Evolutionary conservation across 78 protist species (phyloP).

Genomic region (Dictyostelium discoideum): DNA sequence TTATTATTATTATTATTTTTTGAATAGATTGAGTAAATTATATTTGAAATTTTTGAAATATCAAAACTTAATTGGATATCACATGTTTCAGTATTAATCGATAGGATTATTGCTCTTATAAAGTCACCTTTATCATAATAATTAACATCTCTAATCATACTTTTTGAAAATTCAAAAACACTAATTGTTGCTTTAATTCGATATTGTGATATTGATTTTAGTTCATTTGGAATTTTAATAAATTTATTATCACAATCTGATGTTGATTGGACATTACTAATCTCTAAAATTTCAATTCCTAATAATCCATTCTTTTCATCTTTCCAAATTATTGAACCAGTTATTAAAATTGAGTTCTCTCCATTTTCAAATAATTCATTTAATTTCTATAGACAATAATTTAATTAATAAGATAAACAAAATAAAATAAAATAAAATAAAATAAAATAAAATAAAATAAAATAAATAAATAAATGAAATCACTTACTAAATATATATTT

Average conservation of each 20-base stretch:
- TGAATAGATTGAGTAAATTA: background rate
- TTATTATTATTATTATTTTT: background rate
- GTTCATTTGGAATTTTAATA: background rate
- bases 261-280: background rate
- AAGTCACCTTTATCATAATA: slow-evolving; percentile 10
- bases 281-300: background rate
- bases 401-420: no score
- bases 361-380: background rate
- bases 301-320: background rate
- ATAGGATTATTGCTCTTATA: background rate
- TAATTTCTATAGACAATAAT: background rate
- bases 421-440: background rate
- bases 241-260: background rate
- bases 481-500: background rate
- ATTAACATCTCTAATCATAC: background rate
- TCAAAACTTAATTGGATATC: slow-evolving; percentile 11
- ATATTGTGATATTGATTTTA: slow-evolving; percentile 20
- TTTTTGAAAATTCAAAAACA: background rate
- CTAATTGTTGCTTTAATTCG: background rate
- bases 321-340: background rate
- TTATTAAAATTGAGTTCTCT: background rate
- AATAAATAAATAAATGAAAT: background rate
- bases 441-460: background rate
- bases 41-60: background rate
- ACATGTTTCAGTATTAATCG: background rate